Evolutionary conservation across 1,284 basidiomycete species (phyloP).

Genomic region (Nidula niveotomentosa): DNA sequence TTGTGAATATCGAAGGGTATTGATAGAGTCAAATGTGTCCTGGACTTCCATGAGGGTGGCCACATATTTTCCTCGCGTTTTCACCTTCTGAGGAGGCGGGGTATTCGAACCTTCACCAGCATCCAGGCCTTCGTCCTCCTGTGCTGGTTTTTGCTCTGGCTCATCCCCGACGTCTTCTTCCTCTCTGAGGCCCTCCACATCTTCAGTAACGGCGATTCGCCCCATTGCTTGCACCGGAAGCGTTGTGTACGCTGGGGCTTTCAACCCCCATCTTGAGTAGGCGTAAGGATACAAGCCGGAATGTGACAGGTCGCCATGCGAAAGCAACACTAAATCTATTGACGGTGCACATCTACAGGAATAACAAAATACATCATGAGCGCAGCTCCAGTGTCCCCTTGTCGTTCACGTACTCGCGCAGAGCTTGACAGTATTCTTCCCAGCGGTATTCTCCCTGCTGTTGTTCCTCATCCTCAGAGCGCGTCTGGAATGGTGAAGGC

Average conservation of each 20-base stretch:
- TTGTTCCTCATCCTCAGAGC: slow-evolving; percentile 23
- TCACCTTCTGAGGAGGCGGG: slow-evolving; percentile 15
- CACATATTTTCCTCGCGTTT: slow-evolving; percentile 54
- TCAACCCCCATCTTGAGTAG: slow-evolving; percentile 83
- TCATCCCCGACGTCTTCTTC: slow-evolving; percentile 67
- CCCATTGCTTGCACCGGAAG: slow-evolving; percentile 98
- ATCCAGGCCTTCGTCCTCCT: slow-evolving; percentile 11
- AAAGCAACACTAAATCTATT: slow-evolving; percentile 87
- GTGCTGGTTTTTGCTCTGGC: slow-evolving; percentile 19
- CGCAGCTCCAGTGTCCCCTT: too few relatives aligned
- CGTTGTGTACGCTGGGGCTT: slow-evolving; percentile 94
- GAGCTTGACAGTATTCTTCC: slow-evolving; percentile 62
- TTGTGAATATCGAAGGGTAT: slow-evolving; percentile 92
- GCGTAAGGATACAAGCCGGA: slow-evolving; percentile 93
- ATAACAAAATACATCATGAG: too few relatives aligned
- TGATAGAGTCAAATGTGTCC: slow-evolving; percentile 92
- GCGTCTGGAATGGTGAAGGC: slow-evolving; percentile 34
- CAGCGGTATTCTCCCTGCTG: slow-evolving; percentile 40
- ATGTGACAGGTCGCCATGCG: slow-evolving; percentile 90
- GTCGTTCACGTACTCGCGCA: slow-evolving; percentile 57
- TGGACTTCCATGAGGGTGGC: slow-evolving; percentile 87
- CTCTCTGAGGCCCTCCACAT: slow-evolving; percentile 76
- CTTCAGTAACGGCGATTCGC: slow-evolving; percentile 84
- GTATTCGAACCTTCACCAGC: slow-evolving; percentile 17
- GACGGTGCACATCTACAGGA: slow-evolving; percentile 61